A percentile compares a stretch with the other conserved stretches of the same genome.
Evolutionary conservation across 1,284 basidiomycete genomes (phyloP).

Genomic region (Termitomyces sp.): DNA sequence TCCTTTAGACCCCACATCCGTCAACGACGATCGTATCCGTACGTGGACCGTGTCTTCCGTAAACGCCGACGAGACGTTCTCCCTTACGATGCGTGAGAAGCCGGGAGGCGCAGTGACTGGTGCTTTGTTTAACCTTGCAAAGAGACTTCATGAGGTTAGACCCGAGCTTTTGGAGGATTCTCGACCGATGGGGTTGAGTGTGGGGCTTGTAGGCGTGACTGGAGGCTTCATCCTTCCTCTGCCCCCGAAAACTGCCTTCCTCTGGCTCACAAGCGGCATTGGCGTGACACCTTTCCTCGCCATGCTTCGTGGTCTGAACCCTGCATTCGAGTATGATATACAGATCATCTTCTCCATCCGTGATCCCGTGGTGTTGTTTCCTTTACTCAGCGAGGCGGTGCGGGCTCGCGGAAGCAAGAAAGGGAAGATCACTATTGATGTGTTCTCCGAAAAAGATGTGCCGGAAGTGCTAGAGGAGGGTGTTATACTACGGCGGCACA

Average conservation of each 20-base stretch:
- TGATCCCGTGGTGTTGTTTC: slow-evolving; percentile 43
- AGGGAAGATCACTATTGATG: slow-evolving; percentile 22
- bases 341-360: slow-evolving; percentile 42
- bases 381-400: slow-evolving; percentile 29
- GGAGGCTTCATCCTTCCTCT: slow-evolving; percentile 34
- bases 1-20: slow-evolving; percentile 34
- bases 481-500: slow-evolving; percentile 20
- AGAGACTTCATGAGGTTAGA: slow-evolving; percentile 30
- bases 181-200: slow-evolving; percentile 29
- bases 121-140: slow-evolving; percentile 43
- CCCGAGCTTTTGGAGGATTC: slow-evolving; percentile 37
- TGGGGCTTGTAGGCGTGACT: slow-evolving; percentile 34
- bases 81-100: slow-evolving; percentile 49
- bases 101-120: slow-evolving; percentile 48
- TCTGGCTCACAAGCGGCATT: slow-evolving; percentile 56
- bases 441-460: slow-evolving; percentile 19
- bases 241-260: slow-evolving; percentile 17
- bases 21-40: slow-evolving; percentile 62
- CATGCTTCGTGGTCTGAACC: slow-evolving; percentile 34
- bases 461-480: slow-evolving; percentile 7
- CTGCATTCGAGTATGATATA: slow-evolving; percentile 30
- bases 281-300: slow-evolving; percentile 55
- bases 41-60: slow-evolving; percentile 56
- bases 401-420: neutral
- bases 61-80: slow-evolving; percentile 25